phyloP scores from a whole-genome alignment of 1,139 yeast species.

The Lodderomyces jiufengensis region DNA sequence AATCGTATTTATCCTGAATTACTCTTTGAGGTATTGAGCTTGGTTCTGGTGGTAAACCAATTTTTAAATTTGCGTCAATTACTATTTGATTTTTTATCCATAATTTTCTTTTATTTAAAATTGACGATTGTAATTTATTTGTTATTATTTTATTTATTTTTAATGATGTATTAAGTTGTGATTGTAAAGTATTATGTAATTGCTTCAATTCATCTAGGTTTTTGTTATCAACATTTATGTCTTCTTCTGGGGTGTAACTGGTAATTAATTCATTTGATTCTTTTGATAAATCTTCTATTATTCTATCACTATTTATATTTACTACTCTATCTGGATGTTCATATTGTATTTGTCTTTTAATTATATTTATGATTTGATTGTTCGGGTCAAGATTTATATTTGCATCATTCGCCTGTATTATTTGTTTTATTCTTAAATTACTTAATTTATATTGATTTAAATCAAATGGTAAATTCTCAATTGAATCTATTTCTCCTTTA shows the following conservation, averaged over 20 bases:
- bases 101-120: slow-evolving; percentile 37
- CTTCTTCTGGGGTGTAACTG: slow-evolving; percentile 15
- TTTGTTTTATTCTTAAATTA: slow-evolving; percentile 27
- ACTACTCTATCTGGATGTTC: slow-evolving; percentile 9
- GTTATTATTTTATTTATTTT: slow-evolving; percentile 47
- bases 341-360: slow-evolving; percentile 12
- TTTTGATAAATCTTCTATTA: slow-evolving; percentile 9
- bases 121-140: slow-evolving; percentile 34
- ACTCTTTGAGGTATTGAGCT: slow-evolving; percentile 20
- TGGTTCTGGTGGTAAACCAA: slow-evolving; percentile 33
- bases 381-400: slow-evolving; percentile 5
- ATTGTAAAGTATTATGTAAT: slow-evolving; percentile 18
- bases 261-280: slow-evolving; percentile 7
- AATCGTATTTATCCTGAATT: slow-evolving; percentile 30
- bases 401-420: slow-evolving; percentile 14
- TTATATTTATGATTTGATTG: slow-evolving; percentile 9
- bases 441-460: slow-evolving; percentile 37
- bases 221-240: slow-evolving; percentile 13
- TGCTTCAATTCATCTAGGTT: slow-evolving; percentile 20
- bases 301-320: slow-evolving; percentile 8
- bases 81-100: slow-evolving; percentile 60
- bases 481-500: no score
- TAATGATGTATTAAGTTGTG: slow-evolving; percentile 39
- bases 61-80: slow-evolving; percentile 46
- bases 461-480: slow-evolving; percentile 29